Evolutionary conservation across 1,139 yeast genomes (phyloP).

Genomic region (Yamadazyma diospyri): DNA sequence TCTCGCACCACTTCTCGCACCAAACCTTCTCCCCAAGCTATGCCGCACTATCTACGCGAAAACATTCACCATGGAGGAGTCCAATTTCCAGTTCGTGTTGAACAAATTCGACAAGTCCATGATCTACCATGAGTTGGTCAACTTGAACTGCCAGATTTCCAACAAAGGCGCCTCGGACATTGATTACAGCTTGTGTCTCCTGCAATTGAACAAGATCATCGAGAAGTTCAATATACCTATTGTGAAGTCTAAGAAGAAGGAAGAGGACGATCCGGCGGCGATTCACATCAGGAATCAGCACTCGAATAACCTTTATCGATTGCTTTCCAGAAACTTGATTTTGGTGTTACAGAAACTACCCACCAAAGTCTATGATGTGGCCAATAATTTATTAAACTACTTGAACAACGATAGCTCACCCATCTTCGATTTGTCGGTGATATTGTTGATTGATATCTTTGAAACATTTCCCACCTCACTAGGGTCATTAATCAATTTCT

Average conservation of each 20-base stretch:
- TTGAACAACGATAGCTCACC: slow-evolving; percentile 19
- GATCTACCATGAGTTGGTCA: slow-evolving; percentile 23
- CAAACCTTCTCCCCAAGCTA: no score
- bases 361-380: slow-evolving; percentile 37
- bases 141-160: slow-evolving; percentile 20
- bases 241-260: slow-evolving; percentile 12
- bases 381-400: slow-evolving; percentile 34
- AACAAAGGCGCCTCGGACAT: slow-evolving; percentile 10
- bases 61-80: slow-evolving; percentile 12
- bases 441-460: slow-evolving; percentile 37
- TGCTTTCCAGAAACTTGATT: slow-evolving; percentile 30
- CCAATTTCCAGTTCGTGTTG: slow-evolving; percentile 17
- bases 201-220: slow-evolving; percentile 16
- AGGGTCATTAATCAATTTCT: slow-evolving; percentile 34
- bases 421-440: slow-evolving; percentile 24
- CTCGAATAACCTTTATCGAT: slow-evolving; percentile 26
- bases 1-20: no score
- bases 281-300: slow-evolving; percentile 3
- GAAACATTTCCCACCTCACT: slow-evolving; percentile 37
- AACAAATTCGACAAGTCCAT: slow-evolving; percentile 19
- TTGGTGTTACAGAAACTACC: slow-evolving; percentile 30
- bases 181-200: slow-evolving; percentile 17
- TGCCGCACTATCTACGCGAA: no score
- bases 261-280: slow-evolving; percentile 9
- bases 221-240: slow-evolving; percentile 17